Percentiles rank a stretch among this genome's conserved stretches.
phyloP scores from a whole-genome alignment of 2,329 filamentous ascomycete species.

The Herpotrichia juniperi region DNA sequence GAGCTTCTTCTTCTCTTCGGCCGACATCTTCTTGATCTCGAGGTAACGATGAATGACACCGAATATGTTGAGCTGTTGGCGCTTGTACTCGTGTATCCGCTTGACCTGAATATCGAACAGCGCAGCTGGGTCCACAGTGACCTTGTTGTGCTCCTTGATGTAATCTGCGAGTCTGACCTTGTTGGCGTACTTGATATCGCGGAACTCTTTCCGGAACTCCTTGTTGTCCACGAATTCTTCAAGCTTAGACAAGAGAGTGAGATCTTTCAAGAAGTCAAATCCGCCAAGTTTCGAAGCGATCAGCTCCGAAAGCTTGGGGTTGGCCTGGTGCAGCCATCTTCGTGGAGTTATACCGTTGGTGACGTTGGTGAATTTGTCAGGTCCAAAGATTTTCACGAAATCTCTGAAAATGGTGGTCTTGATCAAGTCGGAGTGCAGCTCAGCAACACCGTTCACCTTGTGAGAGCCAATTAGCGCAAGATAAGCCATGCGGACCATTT shows the following conservation, averaged over 20 bases:
- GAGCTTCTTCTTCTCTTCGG: conserved; percentile 85
- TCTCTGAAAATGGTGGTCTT: conserved; percentile 99
- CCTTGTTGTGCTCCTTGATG: conserved; percentile 80
- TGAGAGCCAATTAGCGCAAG: conserved; percentile 95
- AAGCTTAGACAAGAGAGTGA: conserved; percentile 84
- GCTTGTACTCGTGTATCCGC: conserved; percentile 99
- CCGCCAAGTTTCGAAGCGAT: conserved; percentile 89
- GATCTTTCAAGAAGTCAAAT: conserved; percentile 84
- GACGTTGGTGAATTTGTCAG: conserved; percentile 98
- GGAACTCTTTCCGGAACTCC: conserved; percentile 91
- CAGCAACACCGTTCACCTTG: conserved; percentile 98
- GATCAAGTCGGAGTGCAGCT: conserved; percentile 96
- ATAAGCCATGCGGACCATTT: conserved; percentile 98
- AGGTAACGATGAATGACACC: conserved; percentile 96
- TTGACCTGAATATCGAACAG: conserved; percentile 98
- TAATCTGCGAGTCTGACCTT: conserved; percentile 91
- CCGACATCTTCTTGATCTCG: conserved; percentile 80
- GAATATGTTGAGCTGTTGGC: conserved; percentile 98
- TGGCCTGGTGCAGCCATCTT: conserved; percentile 96
- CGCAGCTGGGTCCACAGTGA: conserved; percentile 83
- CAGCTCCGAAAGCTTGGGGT: conserved; percentile 87
- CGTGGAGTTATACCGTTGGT: conserved; percentile 97
- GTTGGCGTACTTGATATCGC: conserved; percentile 95
- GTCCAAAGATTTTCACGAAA: conserved; percentile 92
- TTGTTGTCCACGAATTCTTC: conserved; percentile 86